Percentiles rank a stretch among this genome's conserved stretches.
phyloP scores from a whole-genome alignment of 1,284 basidiomycete species.

The Laetiporus sulphureus region DNA sequence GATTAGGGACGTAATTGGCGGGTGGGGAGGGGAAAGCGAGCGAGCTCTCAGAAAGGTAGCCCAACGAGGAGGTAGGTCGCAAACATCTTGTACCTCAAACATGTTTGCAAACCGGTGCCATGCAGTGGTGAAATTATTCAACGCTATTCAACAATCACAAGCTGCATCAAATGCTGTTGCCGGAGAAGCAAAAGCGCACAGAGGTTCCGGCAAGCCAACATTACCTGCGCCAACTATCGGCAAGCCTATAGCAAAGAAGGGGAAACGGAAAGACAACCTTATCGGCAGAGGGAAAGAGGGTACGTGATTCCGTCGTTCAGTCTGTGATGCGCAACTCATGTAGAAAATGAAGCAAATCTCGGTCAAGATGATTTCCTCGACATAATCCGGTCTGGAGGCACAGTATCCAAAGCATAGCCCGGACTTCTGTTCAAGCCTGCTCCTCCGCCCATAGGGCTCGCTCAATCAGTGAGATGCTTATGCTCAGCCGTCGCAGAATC shows the following conservation, averaged over 20 bases:
- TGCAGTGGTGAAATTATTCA: constrained; percentile 76
- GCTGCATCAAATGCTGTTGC: constrained; percentile 40
- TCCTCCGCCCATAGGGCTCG: no score
- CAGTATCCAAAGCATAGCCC: constrained; percentile 29
- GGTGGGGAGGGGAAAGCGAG: constrained; percentile 78
- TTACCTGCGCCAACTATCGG: constrained; percentile 56
- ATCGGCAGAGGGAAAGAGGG: constrained; percentile 50
- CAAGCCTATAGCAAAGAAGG: constrained; percentile 38
- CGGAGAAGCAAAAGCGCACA: constrained; percentile 49
- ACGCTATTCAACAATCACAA: constrained; percentile 76
- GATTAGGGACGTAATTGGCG: constrained; percentile 71
- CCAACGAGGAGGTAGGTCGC: constrained; percentile 65
- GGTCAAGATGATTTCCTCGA: constrained; percentile 71
- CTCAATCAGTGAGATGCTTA: no score
- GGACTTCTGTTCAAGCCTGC: no score
- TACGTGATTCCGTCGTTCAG: no score
- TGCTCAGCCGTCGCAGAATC: no score
- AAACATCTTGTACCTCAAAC: background rate
- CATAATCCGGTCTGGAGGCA: constrained; percentile 70
- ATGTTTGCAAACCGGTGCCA: background rate
- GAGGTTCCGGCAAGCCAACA: constrained; percentile 68
- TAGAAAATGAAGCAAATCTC: constrained; percentile 40
- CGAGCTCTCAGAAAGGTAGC: constrained; percentile 72
- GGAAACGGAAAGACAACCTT: constrained; percentile 47
- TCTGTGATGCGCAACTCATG: no score